These are phyloP conservation scores for Cyberlindnera americana DNA, from an alignment of 805 yeast species.

Conservation along the genomic window DNA sequence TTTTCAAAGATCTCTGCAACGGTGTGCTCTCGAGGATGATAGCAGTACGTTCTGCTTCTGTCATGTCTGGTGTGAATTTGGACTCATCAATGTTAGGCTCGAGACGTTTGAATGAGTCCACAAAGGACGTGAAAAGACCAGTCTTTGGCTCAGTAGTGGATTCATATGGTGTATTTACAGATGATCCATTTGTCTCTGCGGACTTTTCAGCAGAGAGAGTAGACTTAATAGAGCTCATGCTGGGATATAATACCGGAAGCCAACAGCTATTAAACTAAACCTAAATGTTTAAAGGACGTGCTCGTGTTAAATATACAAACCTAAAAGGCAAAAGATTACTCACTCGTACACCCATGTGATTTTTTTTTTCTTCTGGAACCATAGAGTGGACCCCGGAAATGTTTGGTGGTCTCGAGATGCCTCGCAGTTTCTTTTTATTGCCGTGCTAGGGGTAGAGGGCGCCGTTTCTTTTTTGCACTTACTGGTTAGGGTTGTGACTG, in stretches of 20 bases:
- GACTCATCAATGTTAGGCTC: conserved; percentile 35
- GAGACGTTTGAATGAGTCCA: conserved; percentile 29
- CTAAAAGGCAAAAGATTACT: too few relatives aligned
- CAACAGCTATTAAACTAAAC: too few relatives aligned
- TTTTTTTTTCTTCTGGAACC: neutral
- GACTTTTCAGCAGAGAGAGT: conserved; percentile 6
- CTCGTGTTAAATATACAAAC: too few relatives aligned
- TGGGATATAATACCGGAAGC: too few relatives aligned
- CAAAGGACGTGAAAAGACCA: conserved; percentile 10
- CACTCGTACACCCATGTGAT: too few relatives aligned
- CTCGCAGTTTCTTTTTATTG: conserved; percentile 10
- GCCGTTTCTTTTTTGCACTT: neutral
- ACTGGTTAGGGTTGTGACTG: conserved; percentile 1
- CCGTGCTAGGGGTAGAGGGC: conserved; percentile 2
- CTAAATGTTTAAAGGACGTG: too few relatives aligned
- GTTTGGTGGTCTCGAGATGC: conserved; percentile 6
- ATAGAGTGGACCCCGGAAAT: neutral
- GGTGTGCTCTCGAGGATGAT: conserved; percentile 51
- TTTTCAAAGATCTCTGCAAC: conserved; percentile 48
- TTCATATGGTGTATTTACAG: conserved; percentile 7
- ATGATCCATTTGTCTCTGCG: neutral
- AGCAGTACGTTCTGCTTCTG: conserved; percentile 41
- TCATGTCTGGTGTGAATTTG: conserved; percentile 34
- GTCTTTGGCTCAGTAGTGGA: neutral
- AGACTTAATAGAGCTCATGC: neutral